Evolutionary conservation across 2,329 filamentous ascomycete species (phyloP).

Genomic region (Purpureocillium takamizusanense): DNA sequence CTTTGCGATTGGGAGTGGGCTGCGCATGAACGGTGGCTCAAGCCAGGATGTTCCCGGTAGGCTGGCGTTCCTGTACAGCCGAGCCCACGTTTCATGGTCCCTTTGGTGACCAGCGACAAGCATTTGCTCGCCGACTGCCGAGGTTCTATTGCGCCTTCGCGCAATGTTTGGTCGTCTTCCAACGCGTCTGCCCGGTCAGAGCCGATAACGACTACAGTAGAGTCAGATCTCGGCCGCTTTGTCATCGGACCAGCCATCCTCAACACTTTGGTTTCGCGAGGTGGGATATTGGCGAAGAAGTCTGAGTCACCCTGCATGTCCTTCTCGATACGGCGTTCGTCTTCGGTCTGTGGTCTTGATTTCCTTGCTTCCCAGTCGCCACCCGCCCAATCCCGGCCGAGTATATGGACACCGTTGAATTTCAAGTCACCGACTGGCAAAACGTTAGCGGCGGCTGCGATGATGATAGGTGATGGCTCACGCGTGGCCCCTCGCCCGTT

Average conservation of each 20-base stretch:
- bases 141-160: too few species aligned
- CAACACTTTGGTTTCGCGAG: background rate
- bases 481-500: slow-evolving; percentile 19
- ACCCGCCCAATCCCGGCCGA: slow-evolving; percentile 8
- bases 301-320: slow-evolving; percentile 25
- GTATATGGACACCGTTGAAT: slow-evolving; percentile 42
- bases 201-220: background rate
- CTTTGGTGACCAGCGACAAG: too few species aligned
- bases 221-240: background rate
- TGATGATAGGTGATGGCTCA: slow-evolving; percentile 9
- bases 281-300: slow-evolving; percentile 18
- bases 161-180: background rate
- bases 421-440: slow-evolving; percentile 39
- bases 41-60: too few species aligned
- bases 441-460: slow-evolving; percentile 7
- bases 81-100: too few species aligned
- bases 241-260: background rate
- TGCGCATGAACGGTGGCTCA: too few species aligned
- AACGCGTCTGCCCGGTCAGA: background rate
- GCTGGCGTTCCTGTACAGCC: too few species aligned
- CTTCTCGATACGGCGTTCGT: slow-evolving; percentile 18
- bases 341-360: slow-evolving; percentile 8
- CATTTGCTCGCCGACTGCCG: too few species aligned
- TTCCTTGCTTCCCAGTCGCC: background rate
- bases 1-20: too few species aligned